These are phyloP conservation scores for Penicillium sp. DNA, from an alignment of 2,329 filamentous ascomycete genomes.

Conservation along the genomic window DNA sequence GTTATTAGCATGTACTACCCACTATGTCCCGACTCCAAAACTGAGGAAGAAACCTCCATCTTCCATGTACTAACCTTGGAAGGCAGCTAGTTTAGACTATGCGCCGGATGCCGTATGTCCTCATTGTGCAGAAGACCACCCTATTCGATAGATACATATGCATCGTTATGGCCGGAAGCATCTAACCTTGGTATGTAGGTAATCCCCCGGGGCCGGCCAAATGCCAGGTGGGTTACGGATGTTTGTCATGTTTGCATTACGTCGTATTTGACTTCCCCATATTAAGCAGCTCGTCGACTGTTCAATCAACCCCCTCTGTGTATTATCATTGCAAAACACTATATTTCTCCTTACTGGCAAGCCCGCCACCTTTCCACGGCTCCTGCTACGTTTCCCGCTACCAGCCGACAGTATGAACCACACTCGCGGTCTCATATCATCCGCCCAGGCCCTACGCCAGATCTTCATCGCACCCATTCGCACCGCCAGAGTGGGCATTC, in stretches of 20 bases:
- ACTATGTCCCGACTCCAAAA: background rate
- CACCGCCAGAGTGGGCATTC: constrained; percentile 15
- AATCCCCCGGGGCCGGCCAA: no score
- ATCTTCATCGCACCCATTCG: constrained; percentile 29
- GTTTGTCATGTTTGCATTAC: constrained; percentile 5
- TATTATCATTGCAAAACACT: background rate
- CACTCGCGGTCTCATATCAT: constrained; percentile 34
- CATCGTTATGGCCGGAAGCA: background rate
- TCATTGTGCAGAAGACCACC: background rate
- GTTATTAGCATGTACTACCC: background rate
- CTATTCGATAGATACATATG: background rate
- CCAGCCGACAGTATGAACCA: constrained; percentile 31
- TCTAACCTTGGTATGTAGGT: background rate
- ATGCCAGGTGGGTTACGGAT: background rate
- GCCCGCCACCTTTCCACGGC: background rate
- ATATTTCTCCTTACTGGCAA: background rate
- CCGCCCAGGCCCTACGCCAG: constrained; percentile 34
- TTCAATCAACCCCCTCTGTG: background rate
- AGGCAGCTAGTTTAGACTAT: background rate
- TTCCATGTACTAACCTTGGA: no score
- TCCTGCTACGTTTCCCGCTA: background rate
- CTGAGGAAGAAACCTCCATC: background rate
- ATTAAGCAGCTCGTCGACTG: background rate
- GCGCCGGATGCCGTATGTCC: background rate
- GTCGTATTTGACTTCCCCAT: constrained; percentile 4